Conservation (phyloP, 306 rosid genomes). For the Trichosanthes truncata region DNA sequence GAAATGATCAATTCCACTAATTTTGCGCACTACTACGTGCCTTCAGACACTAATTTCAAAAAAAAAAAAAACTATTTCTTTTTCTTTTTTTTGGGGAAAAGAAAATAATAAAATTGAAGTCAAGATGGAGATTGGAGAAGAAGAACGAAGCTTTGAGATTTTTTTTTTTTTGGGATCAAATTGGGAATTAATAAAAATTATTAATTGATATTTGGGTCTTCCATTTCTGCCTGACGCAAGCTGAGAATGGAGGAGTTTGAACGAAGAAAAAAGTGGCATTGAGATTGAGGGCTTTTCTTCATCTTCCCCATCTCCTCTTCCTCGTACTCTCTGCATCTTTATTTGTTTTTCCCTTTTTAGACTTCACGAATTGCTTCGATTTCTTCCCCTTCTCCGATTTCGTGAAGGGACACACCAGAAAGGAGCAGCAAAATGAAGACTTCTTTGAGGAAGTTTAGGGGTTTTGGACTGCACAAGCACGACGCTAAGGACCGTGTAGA, state of each 20-base stretch:
- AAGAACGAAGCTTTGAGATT: neutral
- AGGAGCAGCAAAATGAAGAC: constrained; percentile 41
- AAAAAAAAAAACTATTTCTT: neutral
- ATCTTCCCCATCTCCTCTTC: neutral
- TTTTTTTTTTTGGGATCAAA: neutral
- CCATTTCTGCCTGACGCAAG: constrained; percentile 9
- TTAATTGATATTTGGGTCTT: constrained; percentile 8
- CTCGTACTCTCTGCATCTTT: neutral
- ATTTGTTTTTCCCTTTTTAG: neutral
- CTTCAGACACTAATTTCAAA: neutral
- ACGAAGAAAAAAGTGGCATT: constrained; percentile 13
- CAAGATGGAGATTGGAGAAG: neutral
- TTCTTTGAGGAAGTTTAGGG: constrained; percentile 69
- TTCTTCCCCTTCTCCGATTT: neutral
- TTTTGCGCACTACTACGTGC: constrained; percentile 10
- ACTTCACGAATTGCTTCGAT: neutral
- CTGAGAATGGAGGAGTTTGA: constrained; percentile 14
- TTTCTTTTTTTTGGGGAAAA: neutral
- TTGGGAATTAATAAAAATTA: neutral
- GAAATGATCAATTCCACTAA: constrained; percentile 12
- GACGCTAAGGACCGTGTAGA: constrained; percentile 33
- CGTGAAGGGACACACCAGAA: neutral
- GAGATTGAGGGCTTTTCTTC: constrained; percentile 3
- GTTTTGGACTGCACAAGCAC: constrained; percentile 60
- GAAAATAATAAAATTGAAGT: neutral